phyloP scores from a whole-genome alignment of 2,329 filamentous ascomycete species.

The Monilinia laxa region DNA sequence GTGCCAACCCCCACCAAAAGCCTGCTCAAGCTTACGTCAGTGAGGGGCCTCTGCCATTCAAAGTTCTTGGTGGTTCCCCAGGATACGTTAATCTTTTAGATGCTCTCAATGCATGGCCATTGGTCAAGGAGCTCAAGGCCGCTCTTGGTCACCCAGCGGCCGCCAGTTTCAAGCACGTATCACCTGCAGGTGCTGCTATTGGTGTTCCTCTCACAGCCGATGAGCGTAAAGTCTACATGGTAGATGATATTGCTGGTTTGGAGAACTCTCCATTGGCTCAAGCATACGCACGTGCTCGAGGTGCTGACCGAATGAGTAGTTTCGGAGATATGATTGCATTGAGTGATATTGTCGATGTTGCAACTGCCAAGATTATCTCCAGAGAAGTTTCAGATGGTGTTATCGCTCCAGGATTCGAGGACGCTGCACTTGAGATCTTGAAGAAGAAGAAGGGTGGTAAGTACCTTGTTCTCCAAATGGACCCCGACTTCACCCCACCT shows the following conservation, averaged over 20 bases:
- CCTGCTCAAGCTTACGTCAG: conserved; percentile 81
- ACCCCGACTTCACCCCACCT: conserved; percentile 78
- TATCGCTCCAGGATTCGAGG: conserved; percentile 83
- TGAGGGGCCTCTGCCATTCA: conserved; percentile 82
- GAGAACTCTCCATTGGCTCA: conserved; percentile 84
- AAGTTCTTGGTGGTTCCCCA: conserved; percentile 82
- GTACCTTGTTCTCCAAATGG: conserved; percentile 94
- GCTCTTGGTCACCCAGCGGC: conserved; percentile 86
- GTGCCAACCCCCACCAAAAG: conserved; percentile 97
- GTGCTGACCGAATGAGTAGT: conserved; percentile 97
- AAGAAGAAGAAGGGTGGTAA: conserved; percentile 98
- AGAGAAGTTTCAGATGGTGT: conserved; percentile 97
- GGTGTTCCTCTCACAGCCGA: conserved; percentile 81
- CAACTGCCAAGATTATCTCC: conserved; percentile 95
- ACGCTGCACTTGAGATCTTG: conserved; percentile 84
- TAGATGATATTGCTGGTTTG: conserved; percentile 88
- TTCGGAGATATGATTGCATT: conserved; percentile 96
- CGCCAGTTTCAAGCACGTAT: conserved; percentile 99
- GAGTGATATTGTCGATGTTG: conserved; percentile 84
- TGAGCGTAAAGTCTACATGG: conserved; percentile 97
- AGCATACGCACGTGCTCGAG: conserved; percentile 92
- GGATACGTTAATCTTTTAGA: conserved; percentile 98
- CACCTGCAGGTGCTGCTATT: conserved; percentile 91
- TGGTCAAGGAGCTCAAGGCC: conserved; percentile 93
- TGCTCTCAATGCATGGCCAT: conserved; percentile 91